These are phyloP conservation scores for Plicaturopsis crispa DNA, from an alignment of 768 basidiomycete genomes.

Conservation along the genomic window DNA sequence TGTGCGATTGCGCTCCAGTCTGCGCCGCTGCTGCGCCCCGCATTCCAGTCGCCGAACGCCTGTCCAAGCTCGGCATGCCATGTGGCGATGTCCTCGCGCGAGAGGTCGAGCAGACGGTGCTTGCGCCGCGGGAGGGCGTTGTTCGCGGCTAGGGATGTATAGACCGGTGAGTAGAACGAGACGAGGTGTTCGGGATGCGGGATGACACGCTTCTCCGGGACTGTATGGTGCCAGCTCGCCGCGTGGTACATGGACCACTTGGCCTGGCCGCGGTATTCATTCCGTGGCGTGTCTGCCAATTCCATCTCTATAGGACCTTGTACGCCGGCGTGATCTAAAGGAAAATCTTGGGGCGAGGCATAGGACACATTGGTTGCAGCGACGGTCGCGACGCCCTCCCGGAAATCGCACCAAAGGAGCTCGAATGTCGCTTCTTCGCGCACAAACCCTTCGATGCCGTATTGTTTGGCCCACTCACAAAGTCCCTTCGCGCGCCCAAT, in stretches of 20 bases:
- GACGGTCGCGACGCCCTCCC: background rate
- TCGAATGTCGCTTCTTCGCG: slow-evolving; percentile 9
- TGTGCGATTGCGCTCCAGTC: slow-evolving; percentile 21
- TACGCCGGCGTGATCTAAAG: no score
- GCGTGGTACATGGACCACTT: background rate
- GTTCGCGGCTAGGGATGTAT: background rate
- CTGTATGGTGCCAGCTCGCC: background rate
- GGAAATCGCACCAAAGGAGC: no score
- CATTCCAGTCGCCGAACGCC: slow-evolving; percentile 3
- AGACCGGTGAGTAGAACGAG: slow-evolving; percentile 15
- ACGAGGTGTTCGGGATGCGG: slow-evolving; percentile 17
- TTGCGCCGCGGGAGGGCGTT: background rate
- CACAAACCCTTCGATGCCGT: slow-evolving; percentile 20
- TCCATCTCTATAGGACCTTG: no score
- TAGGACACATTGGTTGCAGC: no score
- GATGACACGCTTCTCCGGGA: slow-evolving; percentile 14
- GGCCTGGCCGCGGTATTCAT: background rate
- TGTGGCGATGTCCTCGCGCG: slow-evolving; percentile 10
- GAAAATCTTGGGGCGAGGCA: no score
- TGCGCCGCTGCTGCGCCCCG: slow-evolving; percentile 11
- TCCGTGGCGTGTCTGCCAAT: no score
- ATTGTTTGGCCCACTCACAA: slow-evolving; percentile 18
- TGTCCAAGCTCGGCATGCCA: background rate
- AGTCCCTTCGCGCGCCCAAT: slow-evolving; percentile 11
- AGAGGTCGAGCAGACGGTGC: slow-evolving; percentile 17